Base-by-base conservation (phyloP, 495 filamentous ascomycete genomes). In the Bryoglossum gracile region DNA sequence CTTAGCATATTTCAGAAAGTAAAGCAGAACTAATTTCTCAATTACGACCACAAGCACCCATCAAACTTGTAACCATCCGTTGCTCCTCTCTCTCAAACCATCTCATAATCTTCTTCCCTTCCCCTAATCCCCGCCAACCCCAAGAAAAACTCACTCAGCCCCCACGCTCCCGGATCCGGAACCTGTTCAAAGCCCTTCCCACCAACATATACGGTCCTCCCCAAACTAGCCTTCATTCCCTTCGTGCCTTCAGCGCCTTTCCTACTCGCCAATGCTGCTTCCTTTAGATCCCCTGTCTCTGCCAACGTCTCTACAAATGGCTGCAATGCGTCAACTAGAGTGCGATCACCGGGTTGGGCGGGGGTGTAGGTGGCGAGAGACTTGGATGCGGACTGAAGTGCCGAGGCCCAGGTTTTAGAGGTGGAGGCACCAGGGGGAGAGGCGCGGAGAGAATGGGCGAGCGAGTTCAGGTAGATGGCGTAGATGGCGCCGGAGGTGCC, bases 401-500 rank as follows among this genome's bases (percentile, higher is more conserved):
- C 90, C 6, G 75, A 68, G 3, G 83, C 81, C 91, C 89, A 97
- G 14, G 83, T 72, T 11, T 74, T 61, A 0, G 70, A 61, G 0
- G 69, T 74, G 3, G 76, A 60, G 32, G 76, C 65, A 21, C 62
- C 53, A 0, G 50, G 51, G 56, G 74, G 64, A 43, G 84, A 74
- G 8, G 69, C 69, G 25, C 83, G 80, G 11, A 98, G 70, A 1
- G 83, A 80, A 50, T 84, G 80, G 16, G 86, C 83, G 1, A 98
- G 81, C 0, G 90, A 80, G 63, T 95, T 95, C 43, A 98, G 74
- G 73, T 95, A 98, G 55, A 98, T 98, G 30, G 89, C 86, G 64
- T 94, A 96, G 22, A 98, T 72, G 4, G 94, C 92, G 2, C 92
- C 92, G 0, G 89, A 95, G 9, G 92, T 98, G 40, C 92, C 92